phyloP scores from a whole-genome alignment of 2,329 filamentous ascomycete genomes.

The Byssochlamys sp. region DNA sequence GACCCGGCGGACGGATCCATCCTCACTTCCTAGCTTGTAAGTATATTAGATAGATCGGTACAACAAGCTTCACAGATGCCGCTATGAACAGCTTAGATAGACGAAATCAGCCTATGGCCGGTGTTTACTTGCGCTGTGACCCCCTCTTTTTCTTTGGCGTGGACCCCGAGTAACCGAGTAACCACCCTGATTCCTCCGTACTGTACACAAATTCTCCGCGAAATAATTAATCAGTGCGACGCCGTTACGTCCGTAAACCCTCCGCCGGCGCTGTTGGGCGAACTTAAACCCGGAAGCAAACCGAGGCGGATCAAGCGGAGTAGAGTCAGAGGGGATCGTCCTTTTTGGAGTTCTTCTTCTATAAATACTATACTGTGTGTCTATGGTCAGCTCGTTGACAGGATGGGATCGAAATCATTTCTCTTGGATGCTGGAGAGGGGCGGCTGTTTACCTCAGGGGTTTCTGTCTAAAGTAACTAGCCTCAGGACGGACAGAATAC shows the following conservation, averaged over 20 bases:
- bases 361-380: background rate
- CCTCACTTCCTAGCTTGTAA: background rate
- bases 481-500: too few species aligned
- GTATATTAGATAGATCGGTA: background rate
- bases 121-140: background rate
- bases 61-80: background rate
- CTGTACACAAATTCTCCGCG: background rate
- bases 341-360: background rate
- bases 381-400: background rate
- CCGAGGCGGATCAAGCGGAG: background rate
- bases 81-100: background rate
- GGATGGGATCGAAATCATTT: background rate
- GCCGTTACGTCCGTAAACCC: background rate
- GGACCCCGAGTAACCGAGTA: background rate
- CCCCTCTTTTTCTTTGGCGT: background rate
- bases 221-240: background rate
- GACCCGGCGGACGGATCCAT: background rate
- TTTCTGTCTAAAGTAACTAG: too few species aligned
- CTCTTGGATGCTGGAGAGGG: background rate
- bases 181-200: too few species aligned
- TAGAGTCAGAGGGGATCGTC: background rate
- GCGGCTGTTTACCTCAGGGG: too few species aligned
- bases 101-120: background rate
- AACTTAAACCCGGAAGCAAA: background rate
- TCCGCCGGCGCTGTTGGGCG: background rate